phyloP scores from a whole-genome alignment of 345 rosid genomes.

The Linum usitatissimum region DNA sequence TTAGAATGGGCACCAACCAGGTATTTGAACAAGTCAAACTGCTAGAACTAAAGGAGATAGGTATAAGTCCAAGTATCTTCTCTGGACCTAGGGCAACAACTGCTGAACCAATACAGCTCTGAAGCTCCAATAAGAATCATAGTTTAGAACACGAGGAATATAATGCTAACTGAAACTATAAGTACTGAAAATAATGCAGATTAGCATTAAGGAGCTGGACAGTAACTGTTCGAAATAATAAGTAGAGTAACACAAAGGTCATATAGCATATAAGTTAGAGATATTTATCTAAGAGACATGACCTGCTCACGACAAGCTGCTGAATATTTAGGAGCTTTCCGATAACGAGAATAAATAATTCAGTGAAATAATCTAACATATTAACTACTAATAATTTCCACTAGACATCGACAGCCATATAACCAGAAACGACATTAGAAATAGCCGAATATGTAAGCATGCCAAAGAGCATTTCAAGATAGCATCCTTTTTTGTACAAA shows the following conservation, averaged over 20 bases:
- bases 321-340: neutral
- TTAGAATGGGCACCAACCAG: slow-evolving; percentile 82
- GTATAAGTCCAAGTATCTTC: slow-evolving; percentile 52
- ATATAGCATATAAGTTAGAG: neutral
- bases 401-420: neutral
- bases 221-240: too few species aligned
- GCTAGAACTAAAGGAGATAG: slow-evolving; percentile 47
- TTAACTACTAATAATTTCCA: neutral
- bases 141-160: slow-evolving; percentile 15
- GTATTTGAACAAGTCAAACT: slow-evolving; percentile 44
- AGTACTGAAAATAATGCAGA: neutral
- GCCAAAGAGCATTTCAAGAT: neutral
- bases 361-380: neutral
- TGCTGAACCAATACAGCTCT: slow-evolving; percentile 74
- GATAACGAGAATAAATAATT: too few species aligned
- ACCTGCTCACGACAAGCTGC: neutral
- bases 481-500: neutral
- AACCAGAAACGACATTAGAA: neutral
- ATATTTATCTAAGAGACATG: neutral
- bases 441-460: neutral
- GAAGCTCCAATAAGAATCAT: slow-evolving; percentile 36
- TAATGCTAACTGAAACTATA: slow-evolving; percentile 13
- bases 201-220: neutral
- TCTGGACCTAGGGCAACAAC: slow-evolving; percentile 76
- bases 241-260: neutral